These are phyloP conservation scores for Ophiostoma australiae DNA, from an alignment of 2,329 filamentous ascomycete genomes.

Conservation along the genomic window DNA sequence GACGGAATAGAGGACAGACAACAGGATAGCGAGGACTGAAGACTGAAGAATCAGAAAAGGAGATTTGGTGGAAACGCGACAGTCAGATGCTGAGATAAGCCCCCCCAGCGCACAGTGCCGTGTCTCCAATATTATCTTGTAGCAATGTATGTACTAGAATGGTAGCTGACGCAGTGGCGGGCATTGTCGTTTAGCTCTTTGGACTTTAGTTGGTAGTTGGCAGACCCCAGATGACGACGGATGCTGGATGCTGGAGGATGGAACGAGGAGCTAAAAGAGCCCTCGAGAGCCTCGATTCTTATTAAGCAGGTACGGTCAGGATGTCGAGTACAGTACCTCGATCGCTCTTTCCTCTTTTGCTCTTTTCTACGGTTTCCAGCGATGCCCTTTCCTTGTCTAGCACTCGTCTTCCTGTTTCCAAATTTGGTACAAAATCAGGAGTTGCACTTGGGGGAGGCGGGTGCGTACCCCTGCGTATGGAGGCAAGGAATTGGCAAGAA, in stretches of 20 bases:
- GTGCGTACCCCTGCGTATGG: constrained; percentile 2
- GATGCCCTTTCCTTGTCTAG: not conserved
- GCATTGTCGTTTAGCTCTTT: not conserved
- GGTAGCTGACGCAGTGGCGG: not conserved
- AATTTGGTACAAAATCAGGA: constrained; percentile 8
- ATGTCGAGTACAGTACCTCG: not conserved
- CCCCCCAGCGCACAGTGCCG: not conserved
- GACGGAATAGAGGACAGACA: not conserved
- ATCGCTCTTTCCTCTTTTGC: not conserved
- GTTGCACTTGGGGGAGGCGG: not conserved
- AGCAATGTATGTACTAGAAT: not conserved
- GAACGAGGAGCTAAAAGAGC: not conserved
- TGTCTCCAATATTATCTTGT: constrained; percentile 12
- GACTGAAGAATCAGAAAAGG: constrained; percentile 15
- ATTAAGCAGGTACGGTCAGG: not conserved
- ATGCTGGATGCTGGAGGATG: not conserved
- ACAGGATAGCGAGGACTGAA: not conserved
- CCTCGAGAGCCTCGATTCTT: not conserved
- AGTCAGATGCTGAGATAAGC: constrained; percentile 16
- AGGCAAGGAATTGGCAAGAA: not conserved
- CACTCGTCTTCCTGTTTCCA: not conserved
- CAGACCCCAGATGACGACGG: not conserved
- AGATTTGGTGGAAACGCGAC: constrained; percentile 16
- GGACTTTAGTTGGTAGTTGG: not conserved
- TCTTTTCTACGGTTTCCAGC: not conserved